phyloP scores from a whole-genome alignment of 176 grass and related monocot genomes.

The Paspalum vaginatum region DNA sequence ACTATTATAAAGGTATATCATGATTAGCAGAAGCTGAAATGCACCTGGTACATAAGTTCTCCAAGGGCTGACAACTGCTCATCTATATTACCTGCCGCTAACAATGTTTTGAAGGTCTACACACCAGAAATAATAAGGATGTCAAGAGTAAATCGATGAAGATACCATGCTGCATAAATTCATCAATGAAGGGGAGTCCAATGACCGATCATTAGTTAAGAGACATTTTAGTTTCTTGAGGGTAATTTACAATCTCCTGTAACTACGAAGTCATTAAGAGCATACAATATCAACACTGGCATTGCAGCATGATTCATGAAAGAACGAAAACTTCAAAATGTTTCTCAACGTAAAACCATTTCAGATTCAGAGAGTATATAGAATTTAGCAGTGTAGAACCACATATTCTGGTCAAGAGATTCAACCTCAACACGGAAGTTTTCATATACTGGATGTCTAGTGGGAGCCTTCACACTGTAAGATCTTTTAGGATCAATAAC shows the following conservation, averaged over 20 bases:
- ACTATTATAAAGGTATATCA: not conserved
- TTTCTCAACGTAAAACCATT: not conserved
- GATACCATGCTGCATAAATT: not conserved
- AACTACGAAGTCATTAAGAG: not conserved
- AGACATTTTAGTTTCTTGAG: not conserved
- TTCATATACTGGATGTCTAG: conserved; percentile 96
- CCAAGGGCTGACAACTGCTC: conserved; percentile 86
- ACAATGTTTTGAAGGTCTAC: conserved; percentile 71
- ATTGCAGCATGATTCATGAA: not conserved
- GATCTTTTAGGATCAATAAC: conserved; percentile 69
- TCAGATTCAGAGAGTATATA: not conserved
- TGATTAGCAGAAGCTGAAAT: not conserved
- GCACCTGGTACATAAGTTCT: conserved; percentile 99
- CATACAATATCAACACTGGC: not conserved
- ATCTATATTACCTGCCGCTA: conserved; percentile 71
- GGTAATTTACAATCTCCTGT: not conserved
- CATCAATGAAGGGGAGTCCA: conserved; percentile 2
- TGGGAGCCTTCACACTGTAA: conserved; percentile 84
- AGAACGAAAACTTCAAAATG: not conserved
- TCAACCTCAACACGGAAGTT: conserved; percentile 91
- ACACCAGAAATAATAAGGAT: conserved; percentile 16
- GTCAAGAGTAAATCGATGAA: not conserved
- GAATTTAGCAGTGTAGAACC: not conserved
- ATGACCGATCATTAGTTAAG: not conserved
- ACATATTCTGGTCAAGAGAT: not conserved